These are phyloP conservation scores for Fomitopsis betulina DNA, from an alignment of 1,284 basidiomycete species.

Conservation along the genomic window DNA sequence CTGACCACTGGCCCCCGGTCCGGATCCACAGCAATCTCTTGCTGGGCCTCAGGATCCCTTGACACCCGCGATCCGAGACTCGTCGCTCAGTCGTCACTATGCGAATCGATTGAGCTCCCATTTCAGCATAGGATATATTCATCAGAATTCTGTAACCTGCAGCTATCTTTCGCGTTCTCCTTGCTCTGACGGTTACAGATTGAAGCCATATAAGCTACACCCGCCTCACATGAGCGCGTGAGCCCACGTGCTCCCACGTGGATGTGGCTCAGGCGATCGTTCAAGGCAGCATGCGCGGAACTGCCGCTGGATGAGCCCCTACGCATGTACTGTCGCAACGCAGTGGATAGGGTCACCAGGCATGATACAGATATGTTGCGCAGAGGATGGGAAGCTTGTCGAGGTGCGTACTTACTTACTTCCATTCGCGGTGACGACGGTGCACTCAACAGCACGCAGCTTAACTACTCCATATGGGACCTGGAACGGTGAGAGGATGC, in stretches of 20 bases:
- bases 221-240: not conserved
- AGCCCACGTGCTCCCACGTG: not conserved
- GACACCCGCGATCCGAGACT: too few relatives aligned
- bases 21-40: too few relatives aligned
- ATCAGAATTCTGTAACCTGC: too few relatives aligned
- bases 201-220: too few relatives aligned
- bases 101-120: too few relatives aligned
- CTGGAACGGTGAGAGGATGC: slow-evolving; percentile 54
- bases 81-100: too few relatives aligned
- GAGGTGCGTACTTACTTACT: slow-evolving; percentile 29
- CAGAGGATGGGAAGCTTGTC: slow-evolving; percentile 63
- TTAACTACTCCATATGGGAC: slow-evolving; percentile 62
- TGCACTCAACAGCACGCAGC: slow-evolving; percentile 43
- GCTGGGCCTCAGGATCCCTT: too few relatives aligned
- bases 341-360: not conserved
- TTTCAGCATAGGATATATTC: too few relatives aligned
- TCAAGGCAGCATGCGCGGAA: too few relatives aligned
- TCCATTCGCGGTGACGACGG: not conserved
- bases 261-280: not conserved
- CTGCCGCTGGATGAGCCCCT: not conserved
- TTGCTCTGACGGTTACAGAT: too few relatives aligned
- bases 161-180: too few relatives aligned
- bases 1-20: too few relatives aligned
- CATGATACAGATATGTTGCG: slow-evolving; percentile 73
- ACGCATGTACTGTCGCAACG: not conserved